Conservation (phyloP, 192 early-diverging fungal genomes). For the Backusella luteola region DNA sequence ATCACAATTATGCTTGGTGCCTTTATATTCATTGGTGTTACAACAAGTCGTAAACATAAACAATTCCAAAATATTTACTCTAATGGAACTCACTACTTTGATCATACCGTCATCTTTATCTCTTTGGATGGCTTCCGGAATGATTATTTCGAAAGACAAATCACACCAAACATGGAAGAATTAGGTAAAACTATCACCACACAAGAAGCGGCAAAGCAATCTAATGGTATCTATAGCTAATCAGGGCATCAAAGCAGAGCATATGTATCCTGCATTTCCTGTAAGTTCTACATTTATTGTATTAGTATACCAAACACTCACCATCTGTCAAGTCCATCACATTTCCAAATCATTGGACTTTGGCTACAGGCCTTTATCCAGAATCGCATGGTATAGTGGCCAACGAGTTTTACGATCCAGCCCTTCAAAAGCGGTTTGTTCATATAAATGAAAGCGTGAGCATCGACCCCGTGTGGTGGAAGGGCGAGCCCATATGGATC, state of each 20-base stretch:
- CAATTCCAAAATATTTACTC: not conserved
- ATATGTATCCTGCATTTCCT: conserved; percentile 72
- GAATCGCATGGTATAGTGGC: conserved; percentile 89
- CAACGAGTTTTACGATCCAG: conserved; percentile 79
- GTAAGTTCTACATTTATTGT: conserved; percentile 16
- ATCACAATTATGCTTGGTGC: not conserved
- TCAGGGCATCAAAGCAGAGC: conserved; percentile 52
- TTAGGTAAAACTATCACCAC: not conserved
- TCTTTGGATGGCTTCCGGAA: not conserved
- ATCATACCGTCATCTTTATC: not conserved
- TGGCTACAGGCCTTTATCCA: conserved; percentile 90
- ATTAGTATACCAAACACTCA: not conserved
- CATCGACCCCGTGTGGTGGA: conserved; percentile 79
- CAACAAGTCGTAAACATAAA: not conserved
- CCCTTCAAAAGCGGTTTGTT: conserved; percentile 67
- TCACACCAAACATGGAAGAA: not conserved
- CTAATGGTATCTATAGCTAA: too few species aligned
- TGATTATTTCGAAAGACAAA: not conserved
- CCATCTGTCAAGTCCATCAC: conserved; percentile 55
- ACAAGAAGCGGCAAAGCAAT: too few species aligned
- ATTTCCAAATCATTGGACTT: conserved; percentile 91
- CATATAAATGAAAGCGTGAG: conserved; percentile 68
- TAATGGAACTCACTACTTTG: not conserved
- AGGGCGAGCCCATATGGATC: conserved; percentile 90
- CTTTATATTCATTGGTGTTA: not conserved